A percentile compares a stretch with the other conserved stretches of the same genome.
Evolutionary conservation across 371 early-diverging fungal genomes (phyloP).

Genomic region (Rhizopus sp.): DNA sequence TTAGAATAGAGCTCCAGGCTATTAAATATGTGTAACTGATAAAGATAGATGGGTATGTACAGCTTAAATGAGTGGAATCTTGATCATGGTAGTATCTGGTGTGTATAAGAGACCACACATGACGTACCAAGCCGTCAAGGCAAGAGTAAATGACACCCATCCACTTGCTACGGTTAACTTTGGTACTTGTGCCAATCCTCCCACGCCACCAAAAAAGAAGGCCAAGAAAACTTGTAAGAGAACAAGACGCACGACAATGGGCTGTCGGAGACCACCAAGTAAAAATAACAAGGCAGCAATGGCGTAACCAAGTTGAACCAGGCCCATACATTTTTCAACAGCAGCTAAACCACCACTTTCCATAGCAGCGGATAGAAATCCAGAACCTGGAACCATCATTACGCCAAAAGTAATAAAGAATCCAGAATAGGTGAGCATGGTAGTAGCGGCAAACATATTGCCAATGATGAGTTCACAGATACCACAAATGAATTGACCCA

Average conservation of each 20-base stretch:
- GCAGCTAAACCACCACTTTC: conserved; percentile 24
- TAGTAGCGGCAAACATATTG: conserved; percentile 41
- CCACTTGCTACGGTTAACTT: conserved; percentile 29
- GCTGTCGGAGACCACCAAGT: conserved; percentile 41
- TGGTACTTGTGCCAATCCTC: conserved; percentile 23
- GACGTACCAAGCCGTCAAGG: conserved; percentile 41
- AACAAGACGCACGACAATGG: conserved; percentile 31
- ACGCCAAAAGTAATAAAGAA: conserved; percentile 44
- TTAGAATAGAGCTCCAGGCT: no score
- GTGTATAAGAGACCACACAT: conserved; percentile 35
- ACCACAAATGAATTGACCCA: conserved; percentile 42
- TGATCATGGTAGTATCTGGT: conserved; percentile 34
- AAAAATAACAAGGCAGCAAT: conserved; percentile 38
- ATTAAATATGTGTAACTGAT: no score
- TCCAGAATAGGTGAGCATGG: conserved; percentile 40
- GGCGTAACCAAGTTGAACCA: conserved; percentile 36
- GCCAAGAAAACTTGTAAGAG: conserved; percentile 41
- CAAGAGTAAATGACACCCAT: conserved; percentile 39
- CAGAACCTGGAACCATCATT: conserved; percentile 40
- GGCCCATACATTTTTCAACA: conserved; percentile 31
- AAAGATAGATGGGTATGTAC: neutral
- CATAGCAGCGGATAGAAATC: conserved; percentile 28
- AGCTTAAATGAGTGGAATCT: conserved; percentile 36
- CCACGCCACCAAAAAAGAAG: conserved; percentile 38
- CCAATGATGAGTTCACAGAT: conserved; percentile 33